These are phyloP conservation scores for Lactarius hatsudake DNA, from an alignment of 768 basidiomycete species.

Conservation along the genomic window DNA sequence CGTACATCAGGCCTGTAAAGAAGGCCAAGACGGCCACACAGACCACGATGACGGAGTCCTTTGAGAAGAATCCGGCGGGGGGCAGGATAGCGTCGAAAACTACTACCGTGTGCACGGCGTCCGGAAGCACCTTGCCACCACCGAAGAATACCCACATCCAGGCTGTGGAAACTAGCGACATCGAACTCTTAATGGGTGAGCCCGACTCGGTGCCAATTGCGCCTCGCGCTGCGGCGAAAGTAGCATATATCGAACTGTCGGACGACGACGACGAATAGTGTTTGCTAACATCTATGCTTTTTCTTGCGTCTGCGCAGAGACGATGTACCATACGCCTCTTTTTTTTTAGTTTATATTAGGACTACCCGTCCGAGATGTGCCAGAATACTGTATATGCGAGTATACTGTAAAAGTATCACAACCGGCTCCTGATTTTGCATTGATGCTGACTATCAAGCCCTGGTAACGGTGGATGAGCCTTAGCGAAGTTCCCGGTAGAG, in stretches of 20 bases:
- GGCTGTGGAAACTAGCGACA: conserved; percentile 40
- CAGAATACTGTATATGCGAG: neutral
- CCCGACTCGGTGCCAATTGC: conserved; percentile 40
- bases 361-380: neutral
- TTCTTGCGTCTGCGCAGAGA: conserved; percentile 26
- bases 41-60: conserved; percentile 57
- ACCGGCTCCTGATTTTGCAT: conserved; percentile 31
- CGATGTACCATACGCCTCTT: neutral
- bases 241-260: conserved; percentile 41
- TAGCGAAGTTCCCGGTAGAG: neutral
- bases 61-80: conserved; percentile 39
- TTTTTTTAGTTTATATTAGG: neutral
- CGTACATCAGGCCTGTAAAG: conserved; percentile 50
- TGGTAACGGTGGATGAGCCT: neutral
- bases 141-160: conserved; percentile 26
- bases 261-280: conserved; percentile 42
- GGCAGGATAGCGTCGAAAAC: conserved; percentile 14
- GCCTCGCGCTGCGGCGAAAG: conserved; percentile 40
- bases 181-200: conserved; percentile 43
- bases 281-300: conserved; percentile 35
- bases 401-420: neutral
- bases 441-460: conserved; percentile 33
- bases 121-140: conserved; percentile 50
- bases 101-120: conserved; percentile 43
- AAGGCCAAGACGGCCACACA: conserved; percentile 41